These are phyloP conservation scores for Fusarium dimerum DNA, from an alignment of 2,329 filamentous ascomycete species.

Conservation along the genomic window DNA sequence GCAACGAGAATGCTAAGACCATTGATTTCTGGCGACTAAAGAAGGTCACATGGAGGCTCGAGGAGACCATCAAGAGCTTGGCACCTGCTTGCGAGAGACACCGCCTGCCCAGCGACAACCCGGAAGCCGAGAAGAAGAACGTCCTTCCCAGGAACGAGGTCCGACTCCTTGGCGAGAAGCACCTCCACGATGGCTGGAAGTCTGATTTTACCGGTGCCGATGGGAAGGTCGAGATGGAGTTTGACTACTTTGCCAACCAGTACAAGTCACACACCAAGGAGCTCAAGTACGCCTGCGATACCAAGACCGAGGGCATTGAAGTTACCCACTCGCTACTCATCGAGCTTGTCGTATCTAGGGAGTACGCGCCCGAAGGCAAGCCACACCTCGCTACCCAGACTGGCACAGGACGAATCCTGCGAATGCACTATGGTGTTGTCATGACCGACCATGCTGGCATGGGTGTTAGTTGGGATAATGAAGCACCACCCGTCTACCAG, in stretches of 20 bases:
- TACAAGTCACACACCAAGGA: conserved; percentile 49
- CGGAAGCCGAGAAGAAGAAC: conserved; percentile 48
- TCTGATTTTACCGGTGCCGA: conserved; percentile 56
- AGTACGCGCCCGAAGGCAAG: conserved; percentile 75
- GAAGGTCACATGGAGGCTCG: conserved; percentile 89
- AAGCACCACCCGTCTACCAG: conserved; percentile 90
- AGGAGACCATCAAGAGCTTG: conserved; percentile 79
- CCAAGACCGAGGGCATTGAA: conserved; percentile 75
- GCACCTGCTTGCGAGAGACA: conserved; percentile 82
- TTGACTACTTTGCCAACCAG: conserved; percentile 59
- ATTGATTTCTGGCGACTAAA: conserved; percentile 83
- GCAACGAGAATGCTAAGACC: conserved; percentile 68
- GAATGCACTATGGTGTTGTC: conserved; percentile 84
- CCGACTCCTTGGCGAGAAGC: conserved; percentile 76
- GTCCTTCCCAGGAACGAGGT: conserved; percentile 73
- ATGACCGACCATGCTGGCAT: conserved; percentile 84
- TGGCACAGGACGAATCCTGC: conserved; percentile 83
- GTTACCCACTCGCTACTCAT: conserved; percentile 84
- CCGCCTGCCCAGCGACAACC: conserved; percentile 44
- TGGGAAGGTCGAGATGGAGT: conserved; percentile 73
- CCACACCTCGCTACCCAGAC: conserved; percentile 75
- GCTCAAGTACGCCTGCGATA: conserved; percentile 71
- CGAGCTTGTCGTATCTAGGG: conserved; percentile 92
- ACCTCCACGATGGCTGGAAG: conserved; percentile 90
- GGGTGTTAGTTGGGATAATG: conserved; percentile 96